Evolutionary conservation across 352 stramenopile genomes (phyloP).

Genomic region (Phytophthora lateralis): DNA sequence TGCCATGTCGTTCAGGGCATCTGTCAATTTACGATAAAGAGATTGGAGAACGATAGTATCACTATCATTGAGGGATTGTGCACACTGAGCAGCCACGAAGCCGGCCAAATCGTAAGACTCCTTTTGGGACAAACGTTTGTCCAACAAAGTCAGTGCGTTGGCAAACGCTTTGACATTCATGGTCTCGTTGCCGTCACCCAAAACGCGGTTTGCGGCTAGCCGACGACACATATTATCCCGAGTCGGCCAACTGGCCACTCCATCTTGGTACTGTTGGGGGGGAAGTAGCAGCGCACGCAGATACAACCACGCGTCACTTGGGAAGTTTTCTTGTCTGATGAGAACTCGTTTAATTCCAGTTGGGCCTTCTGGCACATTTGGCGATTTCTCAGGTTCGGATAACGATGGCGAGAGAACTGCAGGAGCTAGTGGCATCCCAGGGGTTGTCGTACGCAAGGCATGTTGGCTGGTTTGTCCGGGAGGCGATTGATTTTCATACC

Average conservation of each 20-base stretch:
- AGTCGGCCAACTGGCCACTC: conserved; percentile 23
- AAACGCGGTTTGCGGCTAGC: conserved; percentile 59
- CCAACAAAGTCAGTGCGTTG: conserved; percentile 38
- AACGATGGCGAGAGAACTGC: neutral
- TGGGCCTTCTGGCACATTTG: neutral
- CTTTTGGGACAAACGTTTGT: conserved; percentile 48
- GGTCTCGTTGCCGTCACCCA: conserved; percentile 62
- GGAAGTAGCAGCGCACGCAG: conserved; percentile 30
- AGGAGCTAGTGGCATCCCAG: neutral
- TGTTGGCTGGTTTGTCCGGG: neutral
- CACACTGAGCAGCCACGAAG: conserved; percentile 28
- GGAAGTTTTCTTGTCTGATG: neutral
- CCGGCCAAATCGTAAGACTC: conserved; percentile 38
- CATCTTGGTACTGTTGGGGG: conserved; percentile 11
- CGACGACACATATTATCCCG: conserved; percentile 54
- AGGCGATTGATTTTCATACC: conserved; percentile 5
- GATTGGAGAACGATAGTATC: conserved; percentile 38
- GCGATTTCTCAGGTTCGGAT: neutral
- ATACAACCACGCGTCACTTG: conserved; percentile 27
- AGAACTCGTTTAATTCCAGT: neutral
- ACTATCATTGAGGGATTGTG: conserved; percentile 3
- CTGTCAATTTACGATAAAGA: conserved; percentile 23
- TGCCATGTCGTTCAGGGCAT: neutral
- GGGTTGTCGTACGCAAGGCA: too few relatives aligned
- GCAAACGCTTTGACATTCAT: conserved; percentile 66